phyloP scores from a whole-genome alignment of 192 early-diverging fungal genomes.

The Podila minutissima region DNA sequence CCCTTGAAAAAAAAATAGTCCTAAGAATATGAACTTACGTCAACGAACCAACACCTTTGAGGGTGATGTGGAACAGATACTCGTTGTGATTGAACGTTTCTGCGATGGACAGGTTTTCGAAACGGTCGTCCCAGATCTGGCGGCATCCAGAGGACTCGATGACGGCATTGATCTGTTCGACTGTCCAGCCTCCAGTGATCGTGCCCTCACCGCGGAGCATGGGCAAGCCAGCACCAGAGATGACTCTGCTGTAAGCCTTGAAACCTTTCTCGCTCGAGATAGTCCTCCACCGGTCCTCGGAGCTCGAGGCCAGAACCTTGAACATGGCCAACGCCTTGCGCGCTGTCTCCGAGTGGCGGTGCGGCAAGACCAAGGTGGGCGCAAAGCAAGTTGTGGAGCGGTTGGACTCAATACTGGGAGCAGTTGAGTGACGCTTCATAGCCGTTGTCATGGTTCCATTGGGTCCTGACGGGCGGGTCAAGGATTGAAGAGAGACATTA shows the following conservation, averaged over 20 bases:
- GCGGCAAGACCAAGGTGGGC: conserved; percentile 18
- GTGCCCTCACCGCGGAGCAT: conserved; percentile 61
- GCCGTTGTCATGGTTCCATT: conserved; percentile 3
- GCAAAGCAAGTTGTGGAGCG: conserved; percentile 24
- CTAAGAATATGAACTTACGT: conserved; percentile 26
- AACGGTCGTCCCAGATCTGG: conserved; percentile 64
- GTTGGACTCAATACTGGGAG: conserved; percentile 38
- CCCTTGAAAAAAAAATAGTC: neutral
- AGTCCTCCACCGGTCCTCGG: conserved; percentile 59
- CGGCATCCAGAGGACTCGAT: conserved; percentile 57
- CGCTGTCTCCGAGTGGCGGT: conserved; percentile 48
- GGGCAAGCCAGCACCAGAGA: conserved; percentile 52
- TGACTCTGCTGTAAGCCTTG: conserved; percentile 56
- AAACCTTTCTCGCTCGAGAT: conserved; percentile 55
- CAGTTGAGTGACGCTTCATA: conserved; percentile 31
- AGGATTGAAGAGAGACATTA: conserved; percentile 5
- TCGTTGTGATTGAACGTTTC: conserved; percentile 63
- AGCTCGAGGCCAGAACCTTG: conserved; percentile 54
- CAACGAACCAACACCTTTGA: conserved; percentile 46
- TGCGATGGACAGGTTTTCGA: conserved; percentile 54
- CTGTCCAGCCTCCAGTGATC: conserved; percentile 59
- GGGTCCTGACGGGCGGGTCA: conserved; percentile 13
- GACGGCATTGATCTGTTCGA: conserved; percentile 62
- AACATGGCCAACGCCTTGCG: conserved; percentile 55
- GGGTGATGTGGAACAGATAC: conserved; percentile 52